phyloP scores from a whole-genome alignment of 805 yeast species.

The Candida succiphila region DNA sequence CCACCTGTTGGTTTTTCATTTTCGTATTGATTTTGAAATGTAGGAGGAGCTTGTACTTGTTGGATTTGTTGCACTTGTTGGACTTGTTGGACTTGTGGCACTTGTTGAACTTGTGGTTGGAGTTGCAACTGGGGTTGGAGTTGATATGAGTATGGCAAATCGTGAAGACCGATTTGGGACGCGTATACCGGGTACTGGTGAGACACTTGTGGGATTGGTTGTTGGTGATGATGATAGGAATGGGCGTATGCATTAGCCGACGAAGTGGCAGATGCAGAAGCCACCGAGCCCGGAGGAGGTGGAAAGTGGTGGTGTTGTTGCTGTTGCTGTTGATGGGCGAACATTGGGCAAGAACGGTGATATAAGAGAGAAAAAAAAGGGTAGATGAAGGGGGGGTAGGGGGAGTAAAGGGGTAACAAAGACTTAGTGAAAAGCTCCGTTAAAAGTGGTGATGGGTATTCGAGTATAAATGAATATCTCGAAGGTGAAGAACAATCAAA shows the following conservation, averaged over 20 bases:
- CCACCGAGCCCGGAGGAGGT: neutral
- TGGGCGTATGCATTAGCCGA: neutral
- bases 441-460: neutral
- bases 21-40: slow-evolving; percentile 25
- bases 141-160: no score
- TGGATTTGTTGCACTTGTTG: slow-evolving; percentile 8
- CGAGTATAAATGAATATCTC: neutral
- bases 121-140: neutral
- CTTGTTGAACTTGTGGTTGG: neutral
- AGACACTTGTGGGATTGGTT: neutral
- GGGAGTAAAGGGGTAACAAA: neutral
- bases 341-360: neutral
- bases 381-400: neutral
- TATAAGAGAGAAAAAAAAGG: neutral
- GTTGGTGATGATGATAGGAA: neutral
- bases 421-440: neutral
- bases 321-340: neutral
- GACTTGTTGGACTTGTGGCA: slow-evolving; percentile 1
- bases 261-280: neutral
- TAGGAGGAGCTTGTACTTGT: slow-evolving; percentile 8
- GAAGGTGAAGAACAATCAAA: no score
- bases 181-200: neutral
- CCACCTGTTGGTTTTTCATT: slow-evolving; percentile 47
- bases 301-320: neutral
- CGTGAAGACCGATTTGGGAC: no score